These are phyloP conservation scores for Pseudogymnoascus sp. DNA, from an alignment of 2,329 filamentous ascomycete species.

Conservation along the genomic window DNA sequence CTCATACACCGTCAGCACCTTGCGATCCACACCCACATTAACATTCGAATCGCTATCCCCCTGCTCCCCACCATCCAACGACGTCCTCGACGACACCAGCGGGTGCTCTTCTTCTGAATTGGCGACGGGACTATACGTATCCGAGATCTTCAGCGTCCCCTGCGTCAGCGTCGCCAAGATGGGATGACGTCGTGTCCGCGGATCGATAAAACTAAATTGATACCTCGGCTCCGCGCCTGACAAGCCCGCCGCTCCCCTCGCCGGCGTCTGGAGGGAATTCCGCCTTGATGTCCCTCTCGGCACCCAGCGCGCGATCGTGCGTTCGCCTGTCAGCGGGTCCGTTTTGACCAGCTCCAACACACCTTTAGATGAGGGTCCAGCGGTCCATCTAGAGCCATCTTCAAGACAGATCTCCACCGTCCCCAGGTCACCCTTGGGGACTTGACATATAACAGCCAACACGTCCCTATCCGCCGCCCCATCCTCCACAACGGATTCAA, in stretches of 20 bases:
- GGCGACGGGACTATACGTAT: conserved; percentile 54
- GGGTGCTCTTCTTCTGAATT: conserved; percentile 40
- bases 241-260: conserved; percentile 16
- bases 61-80: background rate
- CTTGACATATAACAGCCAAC: conserved; percentile 60
- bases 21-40: background rate
- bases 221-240: conserved; percentile 44
- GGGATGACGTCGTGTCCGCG: conserved; percentile 60
- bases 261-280: conserved; percentile 9
- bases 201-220: conserved; percentile 69
- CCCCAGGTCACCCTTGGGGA: conserved; percentile 40
- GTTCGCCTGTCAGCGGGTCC: conserved; percentile 46
- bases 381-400: conserved; percentile 52
- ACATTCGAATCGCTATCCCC: background rate
- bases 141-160: conserved; percentile 57
- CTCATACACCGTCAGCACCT: background rate
- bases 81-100: conserved; percentile 30
- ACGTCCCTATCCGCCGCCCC: conserved; percentile 44
- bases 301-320: conserved; percentile 61
- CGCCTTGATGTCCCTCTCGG: conserved; percentile 36
- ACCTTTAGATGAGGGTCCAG: conserved; percentile 42
- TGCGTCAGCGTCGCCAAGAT: conserved; percentile 61
- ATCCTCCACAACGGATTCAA: conserved; percentile 36
- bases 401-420: conserved; percentile 55
- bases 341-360: conserved; percentile 55